Percentiles rank a stretch among this genome's conserved stretches.
Evolutionary conservation across 2,329 filamentous ascomycete genomes (phyloP).

Genomic region (Orbilia blumenaviensis): DNA sequence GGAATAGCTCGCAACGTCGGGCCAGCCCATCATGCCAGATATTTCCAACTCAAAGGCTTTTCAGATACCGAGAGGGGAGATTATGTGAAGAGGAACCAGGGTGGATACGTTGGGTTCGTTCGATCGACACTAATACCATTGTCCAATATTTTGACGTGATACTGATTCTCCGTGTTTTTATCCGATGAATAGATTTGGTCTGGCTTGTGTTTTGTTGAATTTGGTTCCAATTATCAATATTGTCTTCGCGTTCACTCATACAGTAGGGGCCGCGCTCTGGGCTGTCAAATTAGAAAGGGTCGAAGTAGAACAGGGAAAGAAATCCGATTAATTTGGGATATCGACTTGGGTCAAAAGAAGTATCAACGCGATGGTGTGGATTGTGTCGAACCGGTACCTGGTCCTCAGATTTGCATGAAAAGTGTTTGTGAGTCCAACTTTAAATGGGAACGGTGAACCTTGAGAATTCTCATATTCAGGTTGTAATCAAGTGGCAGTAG

Average conservation of each 20-base stretch:
- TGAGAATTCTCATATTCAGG: too few species aligned
- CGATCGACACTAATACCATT: neutral
- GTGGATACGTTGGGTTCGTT: conserved; percentile 78
- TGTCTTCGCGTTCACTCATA: conserved; percentile 88
- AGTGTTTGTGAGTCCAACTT: too few species aligned
- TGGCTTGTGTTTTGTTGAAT: conserved; percentile 80
- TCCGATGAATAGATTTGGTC: conserved; percentile 79
- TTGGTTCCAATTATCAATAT: conserved; percentile 84
- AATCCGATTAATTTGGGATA: neutral
- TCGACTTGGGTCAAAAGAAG: neutral
- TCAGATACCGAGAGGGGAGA: conserved; percentile 70
- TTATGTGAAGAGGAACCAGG: conserved; percentile 75
- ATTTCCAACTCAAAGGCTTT: conserved; percentile 93
- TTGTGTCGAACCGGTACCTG: too few species aligned
- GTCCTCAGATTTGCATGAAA: too few species aligned
- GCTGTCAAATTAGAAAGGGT: conserved; percentile 79
- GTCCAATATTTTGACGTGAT: neutral
- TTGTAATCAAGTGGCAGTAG: too few species aligned
- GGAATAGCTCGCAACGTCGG: conserved; percentile 63
- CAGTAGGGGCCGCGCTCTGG: conserved; percentile 92
- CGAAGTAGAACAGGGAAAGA: conserved; percentile 38
- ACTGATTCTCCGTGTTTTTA: conserved; percentile 55
- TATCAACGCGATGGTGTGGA: too few species aligned
- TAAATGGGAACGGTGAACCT: too few species aligned
- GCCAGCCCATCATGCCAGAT: conserved; percentile 70